Evolutionary conservation across 148 eudicot genomes (phyloP).

Genomic region (Dianthus caryophyllus): DNA sequence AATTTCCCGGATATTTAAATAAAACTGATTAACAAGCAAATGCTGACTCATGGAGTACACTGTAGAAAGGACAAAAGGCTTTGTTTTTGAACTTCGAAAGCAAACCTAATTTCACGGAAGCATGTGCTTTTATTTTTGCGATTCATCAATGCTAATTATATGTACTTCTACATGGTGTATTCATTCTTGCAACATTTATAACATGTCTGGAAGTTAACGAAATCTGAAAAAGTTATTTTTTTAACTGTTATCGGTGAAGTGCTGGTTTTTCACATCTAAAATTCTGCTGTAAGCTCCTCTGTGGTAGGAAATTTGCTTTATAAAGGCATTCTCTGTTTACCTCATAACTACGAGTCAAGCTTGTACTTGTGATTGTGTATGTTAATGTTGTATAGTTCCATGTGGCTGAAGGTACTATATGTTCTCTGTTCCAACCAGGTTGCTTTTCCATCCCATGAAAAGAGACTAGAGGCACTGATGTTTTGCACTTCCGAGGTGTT

Average conservation of each 20-base stretch:
- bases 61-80: too few species aligned
- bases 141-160: too few species aligned
- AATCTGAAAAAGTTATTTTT: too few species aligned
- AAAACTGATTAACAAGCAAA: neutral
- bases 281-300: neutral
- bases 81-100: too few species aligned
- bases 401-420: neutral
- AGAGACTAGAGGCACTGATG: slow-evolving; percentile 81
- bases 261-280: neutral
- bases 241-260: neutral
- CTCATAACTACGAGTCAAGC: neutral
- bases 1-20: neutral
- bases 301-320: neutral
- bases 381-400: neutral
- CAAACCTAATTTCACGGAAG: too few species aligned
- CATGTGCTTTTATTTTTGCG: too few species aligned
- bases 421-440: slow-evolving; percentile 41
- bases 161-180: too few species aligned
- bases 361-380: neutral
- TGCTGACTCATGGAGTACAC: neutral
- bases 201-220: too few species aligned
- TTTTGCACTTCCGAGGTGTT: slow-evolving; percentile 68
- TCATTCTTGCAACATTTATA: too few species aligned
- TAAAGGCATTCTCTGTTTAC: neutral
- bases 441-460: slow-evolving; percentile 87